These are phyloP conservation scores for Symbiotaphrina buchneri DNA, from an alignment of 495 filamentous ascomycete species.

Conservation along the genomic window DNA sequence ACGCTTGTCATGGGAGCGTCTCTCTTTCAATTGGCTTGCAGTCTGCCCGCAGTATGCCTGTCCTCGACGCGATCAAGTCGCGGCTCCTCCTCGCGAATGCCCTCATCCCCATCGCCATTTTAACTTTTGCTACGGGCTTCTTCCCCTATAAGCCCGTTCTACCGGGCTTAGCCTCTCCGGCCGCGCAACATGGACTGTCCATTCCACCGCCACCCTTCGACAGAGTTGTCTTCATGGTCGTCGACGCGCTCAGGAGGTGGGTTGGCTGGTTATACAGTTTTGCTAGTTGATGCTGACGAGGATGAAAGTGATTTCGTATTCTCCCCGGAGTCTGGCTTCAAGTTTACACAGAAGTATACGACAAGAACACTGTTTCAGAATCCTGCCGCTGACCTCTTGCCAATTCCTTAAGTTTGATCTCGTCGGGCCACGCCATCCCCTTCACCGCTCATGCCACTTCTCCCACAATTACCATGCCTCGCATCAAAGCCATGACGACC, in stretches of 20 bases:
- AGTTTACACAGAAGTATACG: conserved; percentile 67
- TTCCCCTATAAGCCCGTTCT: conserved; percentile 94
- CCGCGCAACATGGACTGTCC: too few species aligned
- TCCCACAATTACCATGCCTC: conserved; percentile 95
- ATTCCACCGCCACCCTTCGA: conserved; percentile 50
- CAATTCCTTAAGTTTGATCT: conserved; percentile 45
- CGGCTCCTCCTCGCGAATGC: conserved; percentile 51
- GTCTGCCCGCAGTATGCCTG: too few species aligned
- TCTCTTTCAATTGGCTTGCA: too few species aligned
- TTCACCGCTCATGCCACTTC: conserved; percentile 94
- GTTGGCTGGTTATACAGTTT: background rate
- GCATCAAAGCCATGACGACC: conserved; percentile 92
- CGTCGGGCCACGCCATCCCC: conserved; percentile 58
- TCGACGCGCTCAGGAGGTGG: conserved; percentile 85
- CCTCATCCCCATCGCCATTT: conserved; percentile 51
- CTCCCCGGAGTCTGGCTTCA: conserved; percentile 55
- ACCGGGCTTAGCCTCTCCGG: conserved; percentile 43
- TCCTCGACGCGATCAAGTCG: too few species aligned
- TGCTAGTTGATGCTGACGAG: background rate
- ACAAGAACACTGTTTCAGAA: background rate
- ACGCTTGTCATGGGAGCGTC: too few species aligned
- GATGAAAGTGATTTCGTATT: conserved; percentile 77
- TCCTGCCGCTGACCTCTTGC: conserved; percentile 6
- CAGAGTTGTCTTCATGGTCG: conserved; percentile 88
- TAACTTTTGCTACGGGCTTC: conserved; percentile 79